A percentile compares a stretch with the other conserved stretches of the same genome.
phyloP scores from a whole-genome alignment of 148 eudicot genomes.

The Suaeda aralocaspica region DNA sequence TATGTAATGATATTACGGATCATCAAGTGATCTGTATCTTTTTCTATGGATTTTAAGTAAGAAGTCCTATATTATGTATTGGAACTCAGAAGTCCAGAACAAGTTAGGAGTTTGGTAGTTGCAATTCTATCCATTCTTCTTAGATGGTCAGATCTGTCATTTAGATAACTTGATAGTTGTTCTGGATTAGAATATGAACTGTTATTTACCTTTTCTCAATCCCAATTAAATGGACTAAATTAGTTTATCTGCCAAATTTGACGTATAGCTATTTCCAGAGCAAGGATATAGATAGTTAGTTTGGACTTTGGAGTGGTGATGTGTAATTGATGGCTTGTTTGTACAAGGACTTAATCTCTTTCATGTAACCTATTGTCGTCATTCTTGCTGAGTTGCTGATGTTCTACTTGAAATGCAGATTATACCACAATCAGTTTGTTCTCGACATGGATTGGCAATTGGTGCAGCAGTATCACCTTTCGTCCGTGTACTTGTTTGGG shows the following conservation, averaged over 20 bases:
- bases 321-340: neutral
- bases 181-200: neutral
- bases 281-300: neutral
- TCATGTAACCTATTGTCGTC: neutral
- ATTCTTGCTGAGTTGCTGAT: conserved; percentile 12
- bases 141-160: neutral
- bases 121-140: neutral
- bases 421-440: conserved; percentile 89
- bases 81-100: neutral
- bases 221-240: neutral
- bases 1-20: too few species aligned
- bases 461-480: conserved; percentile 89
- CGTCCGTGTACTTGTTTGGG: conserved; percentile 91
- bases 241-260: neutral
- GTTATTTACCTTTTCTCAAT: neutral
- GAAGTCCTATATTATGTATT: neutral
- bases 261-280: neutral
- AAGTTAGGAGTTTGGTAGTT: neutral
- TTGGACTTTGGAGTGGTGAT: neutral
- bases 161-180: neutral
- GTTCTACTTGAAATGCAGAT: conserved; percentile 48
- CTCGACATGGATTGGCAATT: conserved; percentile 88
- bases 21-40: too few species aligned
- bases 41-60: neutral
- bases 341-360: neutral